Conservation (phyloP, 2,329 filamentous ascomycete genomes). For the Phoma sp. region DNA sequence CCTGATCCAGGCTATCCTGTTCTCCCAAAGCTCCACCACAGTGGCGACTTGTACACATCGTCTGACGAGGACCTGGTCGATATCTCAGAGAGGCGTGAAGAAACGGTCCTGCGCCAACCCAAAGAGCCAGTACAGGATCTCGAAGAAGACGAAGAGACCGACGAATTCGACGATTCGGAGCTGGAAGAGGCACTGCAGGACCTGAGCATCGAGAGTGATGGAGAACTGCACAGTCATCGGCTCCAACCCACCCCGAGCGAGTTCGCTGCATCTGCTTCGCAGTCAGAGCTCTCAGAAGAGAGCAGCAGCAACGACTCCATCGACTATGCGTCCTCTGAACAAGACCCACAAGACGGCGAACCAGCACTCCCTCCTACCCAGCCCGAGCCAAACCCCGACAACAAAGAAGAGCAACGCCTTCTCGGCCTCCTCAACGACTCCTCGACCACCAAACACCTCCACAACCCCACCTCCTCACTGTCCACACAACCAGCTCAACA, state of each 20-base stretch:
- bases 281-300: neutral
- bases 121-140: neutral
- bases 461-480: neutral
- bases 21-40: slow-evolving; percentile 12
- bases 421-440: neutral
- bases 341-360: neutral
- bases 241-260: neutral
- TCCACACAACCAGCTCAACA: slow-evolving; percentile 6
- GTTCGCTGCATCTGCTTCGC: too few species aligned
- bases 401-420: neutral
- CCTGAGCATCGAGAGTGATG: slow-evolving; percentile 21
- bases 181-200: slow-evolving; percentile 30
- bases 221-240: neutral
- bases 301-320: neutral
- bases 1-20: slow-evolving; percentile 28
- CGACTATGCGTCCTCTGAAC: neutral
- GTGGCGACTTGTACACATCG: neutral
- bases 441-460: neutral
- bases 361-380: neutral
- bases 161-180: slow-evolving; percentile 34
- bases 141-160: slow-evolving; percentile 1
- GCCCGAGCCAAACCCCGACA: neutral
- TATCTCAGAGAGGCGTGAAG: neutral
- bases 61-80: slow-evolving; percentile 4
- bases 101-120: neutral